Conservation (phyloP, 371 early-diverging fungal species). For the Mucor indicus region DNA sequence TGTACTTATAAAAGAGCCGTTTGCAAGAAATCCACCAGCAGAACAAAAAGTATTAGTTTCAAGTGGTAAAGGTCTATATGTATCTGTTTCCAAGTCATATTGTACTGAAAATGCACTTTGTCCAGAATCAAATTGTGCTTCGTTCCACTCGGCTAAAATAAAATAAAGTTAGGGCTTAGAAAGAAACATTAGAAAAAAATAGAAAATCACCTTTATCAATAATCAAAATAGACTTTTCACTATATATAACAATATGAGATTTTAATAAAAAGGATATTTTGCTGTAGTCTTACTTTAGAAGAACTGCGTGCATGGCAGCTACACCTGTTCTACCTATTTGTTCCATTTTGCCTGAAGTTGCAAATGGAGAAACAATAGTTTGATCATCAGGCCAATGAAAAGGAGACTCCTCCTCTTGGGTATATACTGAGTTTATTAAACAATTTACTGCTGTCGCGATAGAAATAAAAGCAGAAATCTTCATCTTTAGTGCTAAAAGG, state of each 20-base stretch:
- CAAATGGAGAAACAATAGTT: slow-evolving; percentile 31
- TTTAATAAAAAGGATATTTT: not conserved
- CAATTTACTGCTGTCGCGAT: slow-evolving; percentile 10
- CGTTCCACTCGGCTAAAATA: slow-evolving; percentile 44
- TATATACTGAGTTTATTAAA: slow-evolving; percentile 2
- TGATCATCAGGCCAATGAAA: slow-evolving; percentile 36
- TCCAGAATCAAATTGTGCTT: slow-evolving; percentile 48
- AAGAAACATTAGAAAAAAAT: no score
- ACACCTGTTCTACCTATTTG: slow-evolving; percentile 46
- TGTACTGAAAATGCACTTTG: slow-evolving; percentile 54
- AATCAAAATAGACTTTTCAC: slow-evolving; percentile 41
- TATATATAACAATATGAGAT: slow-evolving; percentile 2
- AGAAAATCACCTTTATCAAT: slow-evolving; percentile 47
- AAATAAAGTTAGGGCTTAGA: no score
- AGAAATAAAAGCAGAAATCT: slow-evolving; percentile 10
- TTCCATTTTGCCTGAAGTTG: slow-evolving; percentile 43
- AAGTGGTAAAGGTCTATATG: slow-evolving; percentile 41
- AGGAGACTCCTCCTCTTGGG: slow-evolving; percentile 17
- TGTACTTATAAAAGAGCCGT: slow-evolving; percentile 59
- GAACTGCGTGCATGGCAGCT: slow-evolving; percentile 44
- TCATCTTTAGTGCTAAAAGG: slow-evolving; percentile 4
- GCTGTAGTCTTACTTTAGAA: slow-evolving; percentile 26
- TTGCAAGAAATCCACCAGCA: slow-evolving; percentile 55
- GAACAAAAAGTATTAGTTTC: slow-evolving; percentile 66
- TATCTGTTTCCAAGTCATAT: slow-evolving; percentile 50